Evolutionary conservation across 345 rosid genomes (phyloP).

Genomic region (Garcia nutans): DNA sequence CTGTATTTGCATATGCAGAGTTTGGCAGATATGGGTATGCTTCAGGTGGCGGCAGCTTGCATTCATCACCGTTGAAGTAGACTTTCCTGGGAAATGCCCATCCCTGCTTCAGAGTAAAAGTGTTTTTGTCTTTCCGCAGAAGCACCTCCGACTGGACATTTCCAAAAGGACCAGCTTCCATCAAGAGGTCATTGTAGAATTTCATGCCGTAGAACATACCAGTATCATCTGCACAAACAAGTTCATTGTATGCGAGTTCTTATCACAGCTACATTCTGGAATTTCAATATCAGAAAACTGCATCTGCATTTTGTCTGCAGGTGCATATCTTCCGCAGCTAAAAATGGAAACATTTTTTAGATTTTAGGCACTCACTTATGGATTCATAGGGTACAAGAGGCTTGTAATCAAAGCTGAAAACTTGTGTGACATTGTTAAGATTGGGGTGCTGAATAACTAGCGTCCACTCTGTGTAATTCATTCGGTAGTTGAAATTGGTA

Average conservation of each 20-base stretch:
- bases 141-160: slow-evolving; percentile 92
- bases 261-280: background rate
- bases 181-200: slow-evolving; percentile 72
- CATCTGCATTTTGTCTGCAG: background rate
- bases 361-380: slow-evolving; percentile 43
- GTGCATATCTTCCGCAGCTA: slow-evolving; percentile 1
- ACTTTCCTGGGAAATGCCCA: slow-evolving; percentile 95
- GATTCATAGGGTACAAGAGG: slow-evolving; percentile 49
- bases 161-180: slow-evolving; percentile 91
- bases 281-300: background rate
- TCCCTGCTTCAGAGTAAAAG: slow-evolving; percentile 79
- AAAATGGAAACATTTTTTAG: background rate
- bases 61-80: slow-evolving; percentile 89
- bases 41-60: slow-evolving; percentile 89
- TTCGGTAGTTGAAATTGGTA: slow-evolving; percentile 55
- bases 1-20: slow-evolving; percentile 38
- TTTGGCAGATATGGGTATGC: slow-evolving; percentile 80
- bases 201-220: slow-evolving; percentile 87
- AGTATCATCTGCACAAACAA: slow-evolving; percentile 65
- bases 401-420: slow-evolving; percentile 63
- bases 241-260: background rate
- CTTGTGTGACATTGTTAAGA: slow-evolving; percentile 58
- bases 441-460: slow-evolving; percentile 66
- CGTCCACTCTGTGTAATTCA: slow-evolving; percentile 64
- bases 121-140: slow-evolving; percentile 66